Evolutionary conservation across 2,329 filamentous ascomycete species (phyloP).

Genomic region (Amauroascus verrucosus): DNA sequence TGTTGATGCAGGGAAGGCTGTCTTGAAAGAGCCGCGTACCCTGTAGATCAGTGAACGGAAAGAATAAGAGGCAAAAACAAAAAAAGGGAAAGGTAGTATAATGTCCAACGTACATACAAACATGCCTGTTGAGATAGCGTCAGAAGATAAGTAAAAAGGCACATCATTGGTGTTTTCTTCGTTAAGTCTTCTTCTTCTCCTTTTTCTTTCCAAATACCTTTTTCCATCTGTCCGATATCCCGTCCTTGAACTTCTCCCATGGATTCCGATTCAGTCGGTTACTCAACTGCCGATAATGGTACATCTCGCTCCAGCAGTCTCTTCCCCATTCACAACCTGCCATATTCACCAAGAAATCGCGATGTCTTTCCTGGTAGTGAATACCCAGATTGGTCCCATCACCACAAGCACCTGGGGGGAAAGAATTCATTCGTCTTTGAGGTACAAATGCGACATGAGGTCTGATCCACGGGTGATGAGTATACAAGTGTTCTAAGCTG

Average conservation of each 20-base stretch:
- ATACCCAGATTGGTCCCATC: constrained; percentile 52
- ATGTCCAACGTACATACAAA: neutral
- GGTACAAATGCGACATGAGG: constrained; percentile 79
- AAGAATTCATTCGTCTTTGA: constrained; percentile 88
- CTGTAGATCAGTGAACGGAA: neutral
- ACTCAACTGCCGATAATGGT: constrained; percentile 83
- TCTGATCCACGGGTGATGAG: constrained; percentile 83
- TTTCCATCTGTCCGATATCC: constrained; percentile 18
- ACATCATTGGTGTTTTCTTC: constrained; percentile 3
- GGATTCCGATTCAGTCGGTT: constrained; percentile 74
- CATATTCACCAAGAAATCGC: constrained; percentile 97
- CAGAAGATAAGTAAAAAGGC: neutral
- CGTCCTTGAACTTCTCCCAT: constrained; percentile 56
- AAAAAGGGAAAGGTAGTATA: neutral
- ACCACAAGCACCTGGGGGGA: constrained; percentile 79
- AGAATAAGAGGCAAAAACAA: neutral
- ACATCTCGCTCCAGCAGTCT: constrained; percentile 98
- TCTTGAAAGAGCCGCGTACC: neutral
- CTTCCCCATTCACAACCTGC: constrained; percentile 93
- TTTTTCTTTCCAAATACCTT: constrained; percentile 18
- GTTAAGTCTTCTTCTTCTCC: constrained; percentile 12
- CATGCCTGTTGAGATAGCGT: neutral
- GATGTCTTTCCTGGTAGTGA: constrained; percentile 75
- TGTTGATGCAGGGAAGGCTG: neutral
- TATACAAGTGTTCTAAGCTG: constrained; percentile 83